Evolutionary conservation across 306 rosid species (phyloP).

Genomic region (Cajanus cajan): DNA sequence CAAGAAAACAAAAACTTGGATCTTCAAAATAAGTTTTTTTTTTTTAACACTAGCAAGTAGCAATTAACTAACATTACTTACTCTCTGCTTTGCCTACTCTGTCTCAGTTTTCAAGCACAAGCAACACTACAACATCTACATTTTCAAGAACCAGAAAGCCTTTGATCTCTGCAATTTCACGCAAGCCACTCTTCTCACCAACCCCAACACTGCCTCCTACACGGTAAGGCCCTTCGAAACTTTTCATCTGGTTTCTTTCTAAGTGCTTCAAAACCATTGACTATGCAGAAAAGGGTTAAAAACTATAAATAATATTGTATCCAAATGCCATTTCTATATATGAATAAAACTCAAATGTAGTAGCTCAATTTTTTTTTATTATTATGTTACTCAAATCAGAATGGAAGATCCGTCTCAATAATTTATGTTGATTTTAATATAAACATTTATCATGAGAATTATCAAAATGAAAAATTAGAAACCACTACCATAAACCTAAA

Average conservation of each 20-base stretch:
- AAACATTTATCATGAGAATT: not conserved
- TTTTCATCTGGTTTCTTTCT: not conserved
- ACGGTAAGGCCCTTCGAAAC: conserved; percentile 42
- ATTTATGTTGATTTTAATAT: not conserved
- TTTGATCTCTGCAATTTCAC: conserved; percentile 65
- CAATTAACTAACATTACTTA: not conserved
- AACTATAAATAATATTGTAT: not conserved
- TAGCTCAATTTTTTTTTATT: not conserved
- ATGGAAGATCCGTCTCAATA: not conserved
- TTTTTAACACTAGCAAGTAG: not conserved
- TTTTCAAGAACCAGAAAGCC: conserved; percentile 71
- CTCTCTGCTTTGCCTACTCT: not conserved
- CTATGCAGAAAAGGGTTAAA: not conserved
- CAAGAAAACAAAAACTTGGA: not conserved
- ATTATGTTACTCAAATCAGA: not conserved
- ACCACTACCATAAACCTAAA: not conserved
- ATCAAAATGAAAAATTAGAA: not conserved
- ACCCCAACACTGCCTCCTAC: conserved; percentile 53
- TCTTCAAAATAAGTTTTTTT: not conserved
- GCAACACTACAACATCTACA: conserved; percentile 58
- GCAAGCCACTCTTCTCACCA: conserved; percentile 68
- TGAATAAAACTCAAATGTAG: not conserved
- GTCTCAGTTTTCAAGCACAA: conserved; percentile 65
- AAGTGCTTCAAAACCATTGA: not conserved
- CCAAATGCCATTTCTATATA: not conserved